A percentile compares a stretch with the other conserved stretches of the same genome.
Conservation (phyloP, 1,284 basidiomycete species). For the Cronartium quercuum region DNA sequence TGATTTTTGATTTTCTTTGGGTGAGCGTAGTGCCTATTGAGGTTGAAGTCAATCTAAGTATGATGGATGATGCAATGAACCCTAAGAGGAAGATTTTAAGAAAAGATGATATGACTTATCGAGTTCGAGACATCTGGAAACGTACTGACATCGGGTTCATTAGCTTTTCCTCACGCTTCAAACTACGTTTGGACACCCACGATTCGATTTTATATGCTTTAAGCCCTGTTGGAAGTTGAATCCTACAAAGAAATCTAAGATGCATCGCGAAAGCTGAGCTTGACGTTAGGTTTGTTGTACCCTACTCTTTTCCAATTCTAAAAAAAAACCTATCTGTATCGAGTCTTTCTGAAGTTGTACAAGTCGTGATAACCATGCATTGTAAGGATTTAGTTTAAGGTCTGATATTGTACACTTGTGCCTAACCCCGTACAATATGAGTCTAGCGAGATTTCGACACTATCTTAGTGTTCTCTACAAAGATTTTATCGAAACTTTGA, state of each 20-base stretch:
- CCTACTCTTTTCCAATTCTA: too few species aligned
- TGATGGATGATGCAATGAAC: constrained; percentile 2
- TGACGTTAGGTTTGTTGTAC: too few species aligned
- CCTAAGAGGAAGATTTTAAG: background rate
- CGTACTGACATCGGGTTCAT: constrained; percentile 9
- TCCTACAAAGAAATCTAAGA: background rate
- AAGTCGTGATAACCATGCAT: too few species aligned
- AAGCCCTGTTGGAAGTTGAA: background rate
- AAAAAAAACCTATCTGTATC: too few species aligned
- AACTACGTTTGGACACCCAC: background rate
- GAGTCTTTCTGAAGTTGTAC: too few species aligned
- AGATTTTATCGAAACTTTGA: too few species aligned
- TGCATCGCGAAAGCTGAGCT: too few species aligned
- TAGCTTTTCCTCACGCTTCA: background rate
- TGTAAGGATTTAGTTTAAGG: too few species aligned
- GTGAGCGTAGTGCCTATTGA: constrained; percentile 15
- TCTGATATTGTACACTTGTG: too few species aligned
- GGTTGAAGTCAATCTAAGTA: constrained; percentile 7
- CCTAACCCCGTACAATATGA: too few species aligned
- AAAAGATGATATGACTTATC: background rate
- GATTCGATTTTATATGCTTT: background rate
- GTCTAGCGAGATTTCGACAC: too few species aligned
- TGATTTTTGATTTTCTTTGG: background rate
- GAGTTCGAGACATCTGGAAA: constrained; percentile 26
- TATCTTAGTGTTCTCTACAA: too few species aligned